A percentile compares a stretch with the other conserved stretches of the same genome.
These are phyloP conservation scores for Rhodotorula sp. DNA, from an alignment of 1,284 basidiomycete species.

Conservation along the genomic window DNA sequence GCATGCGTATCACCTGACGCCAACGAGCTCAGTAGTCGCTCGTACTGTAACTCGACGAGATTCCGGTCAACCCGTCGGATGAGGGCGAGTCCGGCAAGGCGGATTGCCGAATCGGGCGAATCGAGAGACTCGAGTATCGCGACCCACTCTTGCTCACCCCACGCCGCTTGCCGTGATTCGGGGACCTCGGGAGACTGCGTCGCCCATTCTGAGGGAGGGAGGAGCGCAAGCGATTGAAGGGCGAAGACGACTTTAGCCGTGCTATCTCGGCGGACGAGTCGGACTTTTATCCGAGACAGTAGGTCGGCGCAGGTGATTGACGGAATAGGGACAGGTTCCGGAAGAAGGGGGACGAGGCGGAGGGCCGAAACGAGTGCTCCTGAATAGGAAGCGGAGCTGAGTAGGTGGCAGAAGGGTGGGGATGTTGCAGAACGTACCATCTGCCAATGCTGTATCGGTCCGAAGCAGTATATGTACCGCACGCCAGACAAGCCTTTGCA, in stretches of 20 bases:
- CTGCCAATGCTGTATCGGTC: not conserved
- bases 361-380: not conserved
- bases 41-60: conserved; percentile 16
- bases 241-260: not conserved
- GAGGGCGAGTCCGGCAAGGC: conserved; percentile 13
- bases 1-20: not conserved
- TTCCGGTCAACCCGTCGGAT: conserved; percentile 3
- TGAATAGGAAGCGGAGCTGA: not conserved
- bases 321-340: not conserved
- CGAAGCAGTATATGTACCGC: not conserved
- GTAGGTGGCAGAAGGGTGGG: too few relatives aligned
- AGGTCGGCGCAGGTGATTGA: not conserved
- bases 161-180: not conserved
- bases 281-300: conserved; percentile 1
- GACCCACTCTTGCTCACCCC: conserved; percentile 2
- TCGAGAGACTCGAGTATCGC: conserved; percentile 1
- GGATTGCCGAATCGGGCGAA: conserved; percentile 1
- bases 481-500: not conserved
- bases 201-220: conserved; percentile 11
- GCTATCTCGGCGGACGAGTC: not conserved
- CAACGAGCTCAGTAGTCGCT: conserved; percentile 1
- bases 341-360: not conserved
- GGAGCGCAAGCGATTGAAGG: not conserved
- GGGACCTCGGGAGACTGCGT: not conserved
- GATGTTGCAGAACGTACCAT: conserved; percentile 1